A percentile compares a stretch with the other conserved stretches of the same genome.
Evolutionary conservation across 2,329 filamentous ascomycete species (phyloP).

Genomic region (Cryphonectria parasitica): DNA sequence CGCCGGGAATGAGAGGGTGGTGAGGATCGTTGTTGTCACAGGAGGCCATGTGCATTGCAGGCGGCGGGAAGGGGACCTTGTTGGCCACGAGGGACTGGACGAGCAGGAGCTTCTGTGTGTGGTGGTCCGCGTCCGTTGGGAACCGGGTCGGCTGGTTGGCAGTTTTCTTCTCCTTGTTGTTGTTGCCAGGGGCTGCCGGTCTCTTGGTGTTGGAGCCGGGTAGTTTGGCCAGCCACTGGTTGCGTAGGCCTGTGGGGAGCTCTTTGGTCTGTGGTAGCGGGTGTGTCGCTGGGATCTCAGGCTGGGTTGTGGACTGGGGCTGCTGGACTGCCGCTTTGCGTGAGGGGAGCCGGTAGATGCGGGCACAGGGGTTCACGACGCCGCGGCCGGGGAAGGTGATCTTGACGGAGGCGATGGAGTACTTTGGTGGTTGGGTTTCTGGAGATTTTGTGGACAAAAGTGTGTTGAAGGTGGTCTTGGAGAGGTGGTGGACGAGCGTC

Average conservation of each 20-base stretch:
- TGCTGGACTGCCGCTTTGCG: constrained; percentile 22
- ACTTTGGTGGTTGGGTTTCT: constrained; percentile 40
- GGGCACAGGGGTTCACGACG: constrained; percentile 70
- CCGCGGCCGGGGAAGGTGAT: constrained; percentile 73
- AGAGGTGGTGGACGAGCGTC: constrained; percentile 42
- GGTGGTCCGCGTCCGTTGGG: constrained; percentile 37
- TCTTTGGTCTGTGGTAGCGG: constrained; percentile 35
- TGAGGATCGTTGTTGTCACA: constrained; percentile 46
- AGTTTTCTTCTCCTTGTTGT: constrained; percentile 32
- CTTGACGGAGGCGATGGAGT: constrained; percentile 62
- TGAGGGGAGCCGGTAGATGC: constrained; percentile 84
- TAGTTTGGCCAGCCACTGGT: constrained; percentile 66
- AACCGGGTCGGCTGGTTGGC: constrained; percentile 35
- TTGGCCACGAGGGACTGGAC: constrained; percentile 53
- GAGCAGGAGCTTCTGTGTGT: constrained; percentile 48
- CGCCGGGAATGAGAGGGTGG: constrained; percentile 72
- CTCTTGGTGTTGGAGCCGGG: constrained; percentile 32
- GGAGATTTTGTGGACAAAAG: constrained; percentile 34
- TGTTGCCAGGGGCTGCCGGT: constrained; percentile 28
- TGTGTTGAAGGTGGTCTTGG: constrained; percentile 41
- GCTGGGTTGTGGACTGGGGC: constrained; percentile 38
- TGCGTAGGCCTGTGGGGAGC: constrained; percentile 58
- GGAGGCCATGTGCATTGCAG: constrained; percentile 38
- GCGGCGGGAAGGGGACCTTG: constrained; percentile 42
- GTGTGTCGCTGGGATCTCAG: constrained; percentile 52